Percentiles rank a stretch among this genome's conserved stretches.
phyloP scores from a whole-genome alignment of 352 stramenopile species.

The Poterioochromonas sp. region DNA sequence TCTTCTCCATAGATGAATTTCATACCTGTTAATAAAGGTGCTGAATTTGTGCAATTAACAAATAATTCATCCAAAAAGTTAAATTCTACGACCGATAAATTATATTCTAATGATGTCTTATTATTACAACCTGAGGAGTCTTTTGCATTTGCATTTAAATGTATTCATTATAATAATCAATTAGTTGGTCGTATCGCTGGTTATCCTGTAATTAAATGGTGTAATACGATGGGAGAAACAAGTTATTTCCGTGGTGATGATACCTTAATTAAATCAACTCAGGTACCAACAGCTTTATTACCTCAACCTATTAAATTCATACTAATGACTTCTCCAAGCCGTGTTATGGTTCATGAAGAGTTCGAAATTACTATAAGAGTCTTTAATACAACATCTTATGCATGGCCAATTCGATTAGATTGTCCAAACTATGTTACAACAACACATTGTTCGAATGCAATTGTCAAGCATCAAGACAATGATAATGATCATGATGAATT shows the following conservation, averaged over 20 bases:
- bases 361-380: not conserved
- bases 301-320: not conserved
- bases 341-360: not conserved
- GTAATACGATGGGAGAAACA: not conserved
- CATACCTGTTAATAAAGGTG: not conserved
- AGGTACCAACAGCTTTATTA: not conserved
- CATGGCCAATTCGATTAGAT: not conserved
- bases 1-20: conserved; percentile 7
- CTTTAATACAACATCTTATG: not conserved
- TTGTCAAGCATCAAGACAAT: not conserved
- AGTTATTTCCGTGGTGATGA: not conserved
- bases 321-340: not conserved
- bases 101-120: not conserved
- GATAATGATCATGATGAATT: not conserved
- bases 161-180: not conserved
- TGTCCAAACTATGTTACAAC: not conserved
- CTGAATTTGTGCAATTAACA: not conserved
- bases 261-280: not conserved
- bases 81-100: not conserved
- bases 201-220: conserved; percentile 13
- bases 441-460: not conserved
- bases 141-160: conserved; percentile 24
- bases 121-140: conserved; percentile 2
- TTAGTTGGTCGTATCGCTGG: not conserved
- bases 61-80: not conserved